Base-by-base conservation (phyloP, 768 basidiomycete genomes). In the Tephrocybe rancida region DNA sequence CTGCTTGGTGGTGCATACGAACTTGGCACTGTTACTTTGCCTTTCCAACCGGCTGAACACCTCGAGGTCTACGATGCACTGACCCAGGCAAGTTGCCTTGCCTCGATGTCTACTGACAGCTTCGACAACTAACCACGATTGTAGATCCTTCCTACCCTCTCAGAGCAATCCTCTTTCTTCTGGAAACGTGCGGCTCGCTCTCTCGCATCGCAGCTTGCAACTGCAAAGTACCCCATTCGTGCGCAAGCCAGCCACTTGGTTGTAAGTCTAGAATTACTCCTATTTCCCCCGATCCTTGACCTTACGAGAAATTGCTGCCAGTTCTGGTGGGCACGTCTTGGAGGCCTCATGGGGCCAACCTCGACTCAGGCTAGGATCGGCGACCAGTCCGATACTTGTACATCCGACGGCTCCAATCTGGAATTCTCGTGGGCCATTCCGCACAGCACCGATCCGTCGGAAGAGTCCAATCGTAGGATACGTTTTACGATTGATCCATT, bases 311-410 rank as follows among this genome's bases (percentile, higher is more conserved):
- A 4, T 25, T 48, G n/a, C n/a, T 13, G 24, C 19, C 34, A 47
- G 53, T 57, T 56, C 21, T 57, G 55, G 59, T 60, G 59, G 59
- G 59, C 59, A n/a, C n/a, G n/a, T n/a, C n/a, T n/a, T n/a, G n/a
- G n/a, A n/a, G n/a, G n/a, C n/a, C n/a, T n/a, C n/a, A 59, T 55
- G 29, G 58, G 58, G 21, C 32, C 46, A 30, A 48, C 54, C 30
- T 45, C 51, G n/a, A 25, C 56, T 34, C 35, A 55, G 37, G 50
- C 41, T n/a, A 51, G 44, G 25, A 45, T 42, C 3, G 54, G 54
- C 18, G 54, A 59, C 22, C 50, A 55, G 21, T 11, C 44, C 18
- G 58, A 59, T 32, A 38, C 48, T 24, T 46, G 25, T 32, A 60
- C 59, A 27, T 55, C 55, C 5, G 59, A 60, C 35, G 59, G 59